These are phyloP conservation scores for Acrocalymma vagum DNA, from an alignment of 2,329 filamentous ascomycete species.

Conservation along the genomic window DNA sequence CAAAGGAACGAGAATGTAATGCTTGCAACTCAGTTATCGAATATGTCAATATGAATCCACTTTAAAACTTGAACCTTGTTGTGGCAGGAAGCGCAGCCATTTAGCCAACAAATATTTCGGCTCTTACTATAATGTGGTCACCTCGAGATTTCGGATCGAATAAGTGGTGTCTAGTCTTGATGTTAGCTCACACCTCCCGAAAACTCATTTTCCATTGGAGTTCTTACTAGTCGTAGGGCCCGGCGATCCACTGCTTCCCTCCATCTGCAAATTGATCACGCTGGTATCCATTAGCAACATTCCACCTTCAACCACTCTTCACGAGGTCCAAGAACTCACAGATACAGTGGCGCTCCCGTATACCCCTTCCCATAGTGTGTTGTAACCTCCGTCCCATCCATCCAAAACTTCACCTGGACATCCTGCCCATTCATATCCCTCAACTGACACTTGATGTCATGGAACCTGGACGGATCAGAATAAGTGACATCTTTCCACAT, in stretches of 20 bases:
- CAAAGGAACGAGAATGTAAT: no score
- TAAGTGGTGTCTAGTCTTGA: slow-evolving; percentile 26
- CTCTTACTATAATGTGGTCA: slow-evolving; percentile 34
- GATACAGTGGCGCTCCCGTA: slow-evolving; percentile 49
- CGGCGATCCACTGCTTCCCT: slow-evolving; percentile 34
- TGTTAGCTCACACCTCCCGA: slow-evolving; percentile 7
- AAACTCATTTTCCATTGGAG: neutral
- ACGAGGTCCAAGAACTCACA: slow-evolving; percentile 20
- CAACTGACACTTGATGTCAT: slow-evolving; percentile 61
- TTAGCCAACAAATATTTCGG: no score
- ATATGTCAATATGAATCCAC: no score
- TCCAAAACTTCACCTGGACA: slow-evolving; percentile 62
- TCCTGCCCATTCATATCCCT: slow-evolving; percentile 59
- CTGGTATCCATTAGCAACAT: slow-evolving; percentile 9
- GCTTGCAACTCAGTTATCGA: no score
- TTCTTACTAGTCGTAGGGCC: slow-evolving; percentile 32
- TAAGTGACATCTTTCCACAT: slow-evolving; percentile 60
- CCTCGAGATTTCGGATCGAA: slow-evolving; percentile 31
- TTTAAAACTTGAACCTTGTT: no score
- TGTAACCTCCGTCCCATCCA: slow-evolving; percentile 59
- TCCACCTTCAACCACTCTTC: neutral
- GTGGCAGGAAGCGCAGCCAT: no score
- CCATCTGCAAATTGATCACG: slow-evolving; percentile 45
- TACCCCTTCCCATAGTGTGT: slow-evolving; percentile 62
- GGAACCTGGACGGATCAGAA: slow-evolving; percentile 55